Percentiles rank a stretch among this genome's conserved stretches.
Evolutionary conservation across 148 eudicot genomes (phyloP).

Genomic region (Vaccinium corymbosum): DNA sequence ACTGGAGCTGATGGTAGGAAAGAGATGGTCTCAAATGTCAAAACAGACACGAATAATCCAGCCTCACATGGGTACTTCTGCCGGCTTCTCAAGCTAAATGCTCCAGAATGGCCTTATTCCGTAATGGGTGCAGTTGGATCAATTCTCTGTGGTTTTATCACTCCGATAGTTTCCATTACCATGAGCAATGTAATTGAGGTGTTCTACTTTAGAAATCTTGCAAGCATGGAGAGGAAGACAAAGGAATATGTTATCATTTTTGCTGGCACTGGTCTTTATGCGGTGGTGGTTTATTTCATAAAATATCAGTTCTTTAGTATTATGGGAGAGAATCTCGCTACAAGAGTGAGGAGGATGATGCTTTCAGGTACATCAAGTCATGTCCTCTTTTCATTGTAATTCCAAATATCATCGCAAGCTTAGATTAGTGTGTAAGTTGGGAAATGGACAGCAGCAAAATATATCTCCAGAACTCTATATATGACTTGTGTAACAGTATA

Average conservation of each 20-base stretch:
- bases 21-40: slow-evolving; percentile 89
- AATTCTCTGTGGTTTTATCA: slow-evolving; percentile 84
- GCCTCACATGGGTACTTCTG: slow-evolving; percentile 76
- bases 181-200: slow-evolving; percentile 98
- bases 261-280: slow-evolving; percentile 88
- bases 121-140: slow-evolving; percentile 95
- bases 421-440: neutral
- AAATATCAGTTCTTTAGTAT: slow-evolving; percentile 97
- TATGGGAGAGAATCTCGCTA: slow-evolving; percentile 98
- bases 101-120: slow-evolving; percentile 98
- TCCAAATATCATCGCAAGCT: neutral
- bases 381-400: neutral
- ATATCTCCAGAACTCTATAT: neutral
- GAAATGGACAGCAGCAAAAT: neutral
- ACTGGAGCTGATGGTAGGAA: slow-evolving; percentile 90
- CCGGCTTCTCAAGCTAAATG: slow-evolving; percentile 78
- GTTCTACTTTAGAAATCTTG: slow-evolving; percentile 69
- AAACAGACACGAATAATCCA: slow-evolving; percentile 72
- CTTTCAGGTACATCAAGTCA: slow-evolving; percentile 70
- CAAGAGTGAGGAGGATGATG: slow-evolving; percentile 98
- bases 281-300: slow-evolving; percentile 89
- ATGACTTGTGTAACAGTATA: neutral
- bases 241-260: slow-evolving; percentile 93
- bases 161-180: slow-evolving; percentile 85
- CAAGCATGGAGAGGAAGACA: slow-evolving; percentile 89